Conservation (phyloP, 345 rosid species). For the Microcos paniculata region DNA sequence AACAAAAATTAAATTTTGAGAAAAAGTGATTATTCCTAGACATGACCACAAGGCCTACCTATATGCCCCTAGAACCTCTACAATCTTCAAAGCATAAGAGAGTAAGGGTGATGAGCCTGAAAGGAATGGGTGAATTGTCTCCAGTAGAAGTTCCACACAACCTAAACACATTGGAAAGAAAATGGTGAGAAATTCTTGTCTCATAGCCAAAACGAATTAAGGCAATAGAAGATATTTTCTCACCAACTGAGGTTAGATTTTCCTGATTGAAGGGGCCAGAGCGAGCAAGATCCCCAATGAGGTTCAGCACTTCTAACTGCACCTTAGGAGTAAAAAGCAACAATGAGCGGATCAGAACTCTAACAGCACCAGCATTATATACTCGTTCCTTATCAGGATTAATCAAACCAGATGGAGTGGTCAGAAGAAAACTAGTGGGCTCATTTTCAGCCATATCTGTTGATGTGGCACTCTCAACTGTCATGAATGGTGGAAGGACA, state of each 20-base stretch:
- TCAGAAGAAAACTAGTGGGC: slow-evolving; percentile 46
- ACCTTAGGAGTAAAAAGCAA: slow-evolving; percentile 93
- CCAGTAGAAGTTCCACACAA: slow-evolving; percentile 92
- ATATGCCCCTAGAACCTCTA: slow-evolving; percentile 95
- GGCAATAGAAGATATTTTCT: slow-evolving; percentile 29
- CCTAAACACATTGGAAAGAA: slow-evolving; percentile 44
- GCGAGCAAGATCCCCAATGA: slow-evolving; percentile 80
- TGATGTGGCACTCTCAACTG: slow-evolving; percentile 51
- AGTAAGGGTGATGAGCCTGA: slow-evolving; percentile 81
- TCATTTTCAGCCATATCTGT: slow-evolving; percentile 46
- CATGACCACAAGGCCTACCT: slow-evolving; percentile 44
- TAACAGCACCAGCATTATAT: slow-evolving; percentile 86
- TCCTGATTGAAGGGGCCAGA: slow-evolving; percentile 93
- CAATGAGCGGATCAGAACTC: slow-evolving; percentile 79
- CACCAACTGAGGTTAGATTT: slow-evolving; percentile 91
- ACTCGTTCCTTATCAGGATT: slow-evolving; percentile 82
- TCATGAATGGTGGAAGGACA: slow-evolving; percentile 82
- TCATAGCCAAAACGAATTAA: slow-evolving; percentile 6
- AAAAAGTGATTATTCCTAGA: slow-evolving; percentile 10
- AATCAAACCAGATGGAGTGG: slow-evolving; percentile 57
- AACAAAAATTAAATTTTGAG: slow-evolving; percentile 16
- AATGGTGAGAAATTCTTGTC: slow-evolving; percentile 28
- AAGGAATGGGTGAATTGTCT: slow-evolving; percentile 86
- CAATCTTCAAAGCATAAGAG: slow-evolving; percentile 84
- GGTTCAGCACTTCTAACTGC: slow-evolving; percentile 82